Evolutionary conservation across 208 protist species (phyloP).

Genomic region (Leishmania aethiopica): DNA sequence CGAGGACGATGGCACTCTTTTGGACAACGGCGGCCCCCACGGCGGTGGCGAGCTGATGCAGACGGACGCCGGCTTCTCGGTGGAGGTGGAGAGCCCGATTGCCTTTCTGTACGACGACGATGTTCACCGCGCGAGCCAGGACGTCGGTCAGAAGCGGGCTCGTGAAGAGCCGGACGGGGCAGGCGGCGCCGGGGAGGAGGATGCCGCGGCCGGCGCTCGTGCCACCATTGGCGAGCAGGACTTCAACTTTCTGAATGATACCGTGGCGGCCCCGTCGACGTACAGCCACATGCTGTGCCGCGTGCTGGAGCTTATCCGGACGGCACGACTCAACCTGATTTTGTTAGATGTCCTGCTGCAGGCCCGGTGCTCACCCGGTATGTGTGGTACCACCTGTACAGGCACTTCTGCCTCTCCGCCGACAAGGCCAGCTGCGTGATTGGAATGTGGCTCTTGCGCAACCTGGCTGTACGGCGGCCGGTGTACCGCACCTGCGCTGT

Average conservation of each 20-base stretch:
- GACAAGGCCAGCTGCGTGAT: conserved; percentile 59
- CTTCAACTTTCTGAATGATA: conserved; percentile 66
- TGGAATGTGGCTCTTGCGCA: conserved; percentile 60
- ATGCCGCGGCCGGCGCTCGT: conserved; percentile 3
- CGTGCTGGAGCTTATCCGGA: conserved; percentile 49
- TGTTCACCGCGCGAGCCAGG: conserved; percentile 18
- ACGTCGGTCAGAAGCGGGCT: conserved; percentile 32
- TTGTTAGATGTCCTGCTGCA: conserved; percentile 75
- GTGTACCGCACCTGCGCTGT: conserved; percentile 66
- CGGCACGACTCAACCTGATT: conserved; percentile 30
- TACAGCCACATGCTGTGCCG: conserved; percentile 85
- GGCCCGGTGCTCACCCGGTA: conserved; percentile 59
- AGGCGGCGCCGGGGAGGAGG: conserved; percentile 20
- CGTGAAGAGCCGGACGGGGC: conserved; percentile 20
- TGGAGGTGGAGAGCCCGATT: conserved; percentile 72
- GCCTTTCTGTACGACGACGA: conserved; percentile 59
- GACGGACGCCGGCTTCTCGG: conserved; percentile 25
- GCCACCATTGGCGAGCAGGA: conserved; percentile 12
- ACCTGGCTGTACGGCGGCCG: conserved; percentile 46
- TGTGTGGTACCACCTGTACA: conserved; percentile 77
- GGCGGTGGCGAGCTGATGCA: conserved; percentile 23
- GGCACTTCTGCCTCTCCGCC: conserved; percentile 62
- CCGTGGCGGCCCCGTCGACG: conserved; percentile 34
- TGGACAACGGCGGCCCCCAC: conserved; percentile 8
- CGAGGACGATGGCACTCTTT: conserved; percentile 5